Percentiles rank a stretch among this genome's conserved stretches.
Conservation (phyloP, 129 eudicot species). For the Lactuca sativa region DNA sequence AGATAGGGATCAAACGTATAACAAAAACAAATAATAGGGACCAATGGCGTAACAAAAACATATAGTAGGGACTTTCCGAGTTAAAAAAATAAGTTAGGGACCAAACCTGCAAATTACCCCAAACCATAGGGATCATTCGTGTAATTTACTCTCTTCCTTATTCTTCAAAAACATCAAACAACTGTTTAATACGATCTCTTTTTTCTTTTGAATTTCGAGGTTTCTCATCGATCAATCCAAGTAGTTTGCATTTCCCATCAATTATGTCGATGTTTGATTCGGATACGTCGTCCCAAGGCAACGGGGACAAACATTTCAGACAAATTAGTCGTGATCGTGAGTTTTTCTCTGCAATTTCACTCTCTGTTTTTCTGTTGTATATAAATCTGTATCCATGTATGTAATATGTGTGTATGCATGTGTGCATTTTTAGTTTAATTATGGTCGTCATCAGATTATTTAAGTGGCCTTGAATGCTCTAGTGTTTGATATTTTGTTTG, state of each 20-base stretch:
- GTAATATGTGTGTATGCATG: not conserved
- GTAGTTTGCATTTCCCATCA: conserved; percentile 6
- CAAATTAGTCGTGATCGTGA: conserved; percentile 81
- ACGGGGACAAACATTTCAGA: conserved; percentile 56
- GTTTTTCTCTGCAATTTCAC: conserved; percentile 35
- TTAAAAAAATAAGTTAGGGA: too few species aligned
- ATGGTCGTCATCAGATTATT: conserved; percentile 18
- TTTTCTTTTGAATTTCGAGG: not conserved
- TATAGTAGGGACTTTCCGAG: too few species aligned
- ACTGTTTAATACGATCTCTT: conserved; percentile 19
- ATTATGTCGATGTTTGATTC: conserved; percentile 76
- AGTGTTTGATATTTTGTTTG: conserved; percentile 17
- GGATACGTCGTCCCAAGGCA: conserved; percentile 53
- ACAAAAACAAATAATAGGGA: too few species aligned
- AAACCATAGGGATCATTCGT: too few species aligned
- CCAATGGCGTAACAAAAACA: too few species aligned
- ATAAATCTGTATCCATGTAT: not conserved
- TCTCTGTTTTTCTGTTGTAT: not conserved
- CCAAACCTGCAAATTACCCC: too few species aligned
- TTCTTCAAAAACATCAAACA: conserved; percentile 16
- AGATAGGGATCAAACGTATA: too few species aligned
- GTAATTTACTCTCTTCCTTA: too few species aligned
- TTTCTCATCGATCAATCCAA: conserved; percentile 15
- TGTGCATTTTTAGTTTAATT: conserved; percentile 6
- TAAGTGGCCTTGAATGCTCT: conserved; percentile 19